A percentile compares a stretch with the other conserved stretches of the same genome.
Conservation (phyloP, 371 early-diverging fungal genomes). For the Mucor mucedo region DNA sequence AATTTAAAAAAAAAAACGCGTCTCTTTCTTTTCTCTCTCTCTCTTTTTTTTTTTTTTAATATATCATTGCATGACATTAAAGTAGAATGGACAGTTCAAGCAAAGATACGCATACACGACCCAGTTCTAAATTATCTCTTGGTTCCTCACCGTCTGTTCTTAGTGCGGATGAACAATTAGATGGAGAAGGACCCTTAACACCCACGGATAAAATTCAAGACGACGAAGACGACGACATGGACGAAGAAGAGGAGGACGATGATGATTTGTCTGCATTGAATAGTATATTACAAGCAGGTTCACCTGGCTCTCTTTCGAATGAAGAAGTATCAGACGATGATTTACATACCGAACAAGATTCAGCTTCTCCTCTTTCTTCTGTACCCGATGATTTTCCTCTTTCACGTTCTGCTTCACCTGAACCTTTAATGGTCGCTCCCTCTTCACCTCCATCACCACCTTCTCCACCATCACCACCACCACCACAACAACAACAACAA, state of each 20-base stretch:
- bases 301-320: constrained; percentile 35
- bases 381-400: constrained; percentile 48
- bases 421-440: constrained; percentile 17
- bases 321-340: constrained; percentile 27
- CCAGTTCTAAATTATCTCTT: constrained; percentile 47
- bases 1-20: background rate
- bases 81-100: background rate
- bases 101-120: constrained; percentile 25
- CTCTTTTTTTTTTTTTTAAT: background rate
- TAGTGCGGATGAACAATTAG: constrained; percentile 38
- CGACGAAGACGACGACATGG: constrained; percentile 31
- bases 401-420: constrained; percentile 44
- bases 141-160: constrained; percentile 53
- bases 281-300: constrained; percentile 32
- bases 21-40: too few relatives aligned
- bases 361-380: constrained; percentile 46
- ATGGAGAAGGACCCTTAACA: constrained; percentile 35
- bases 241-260: constrained; percentile 19
- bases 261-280: constrained; percentile 34
- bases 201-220: constrained; percentile 37
- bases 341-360: constrained; percentile 28
- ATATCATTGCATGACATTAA: background rate
- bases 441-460: background rate
- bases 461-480: background rate
- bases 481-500: too few relatives aligned